Conservation (phyloP, 2,329 filamentous ascomycete genomes). For the Beauveria australis region DNA sequence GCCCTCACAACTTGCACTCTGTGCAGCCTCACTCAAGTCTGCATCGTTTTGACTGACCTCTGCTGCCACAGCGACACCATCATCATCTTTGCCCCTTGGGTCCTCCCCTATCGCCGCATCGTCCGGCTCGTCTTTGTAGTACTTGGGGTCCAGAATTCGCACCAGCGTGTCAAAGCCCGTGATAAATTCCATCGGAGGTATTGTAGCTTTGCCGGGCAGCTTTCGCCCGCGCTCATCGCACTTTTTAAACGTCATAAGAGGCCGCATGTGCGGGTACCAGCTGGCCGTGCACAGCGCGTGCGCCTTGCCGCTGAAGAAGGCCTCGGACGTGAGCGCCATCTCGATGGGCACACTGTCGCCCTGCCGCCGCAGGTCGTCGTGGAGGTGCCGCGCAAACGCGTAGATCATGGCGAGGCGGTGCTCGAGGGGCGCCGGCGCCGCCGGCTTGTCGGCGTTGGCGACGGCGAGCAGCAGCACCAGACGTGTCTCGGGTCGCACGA, state of each 20-base stretch:
- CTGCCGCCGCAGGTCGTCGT: slow-evolving; percentile 17
- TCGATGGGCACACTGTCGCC: slow-evolving; percentile 38
- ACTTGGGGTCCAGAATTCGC: slow-evolving; percentile 60
- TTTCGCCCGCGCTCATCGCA: neutral
- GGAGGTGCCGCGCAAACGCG: slow-evolving; percentile 51
- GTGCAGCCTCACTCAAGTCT: neutral
- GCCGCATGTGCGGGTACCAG: slow-evolving; percentile 28
- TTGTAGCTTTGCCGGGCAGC: neutral
- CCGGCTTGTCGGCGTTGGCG: slow-evolving; percentile 58
- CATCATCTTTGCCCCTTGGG: slow-evolving; percentile 15
- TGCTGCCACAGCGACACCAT: neutral
- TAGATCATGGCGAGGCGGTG: slow-evolving; percentile 65
- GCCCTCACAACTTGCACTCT: neutral
- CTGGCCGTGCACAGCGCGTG: slow-evolving; percentile 41
- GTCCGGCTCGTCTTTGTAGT: slow-evolving; percentile 39
- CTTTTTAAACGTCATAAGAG: slow-evolving; percentile 1
- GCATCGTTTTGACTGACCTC: neutral
- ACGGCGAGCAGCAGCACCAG: slow-evolving; percentile 53
- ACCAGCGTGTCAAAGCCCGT: slow-evolving; percentile 70
- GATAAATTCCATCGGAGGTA: slow-evolving; percentile 55
- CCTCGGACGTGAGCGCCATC: slow-evolving; percentile 60
- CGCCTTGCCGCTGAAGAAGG: slow-evolving; percentile 69
- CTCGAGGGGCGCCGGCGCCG: slow-evolving; percentile 59
- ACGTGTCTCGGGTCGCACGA: slow-evolving; percentile 20
- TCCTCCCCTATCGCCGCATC: neutral